These are phyloP conservation scores for Aquilaria agallochum DNA, from an alignment of 441 rosid species.

Conservation along the genomic window DNA sequence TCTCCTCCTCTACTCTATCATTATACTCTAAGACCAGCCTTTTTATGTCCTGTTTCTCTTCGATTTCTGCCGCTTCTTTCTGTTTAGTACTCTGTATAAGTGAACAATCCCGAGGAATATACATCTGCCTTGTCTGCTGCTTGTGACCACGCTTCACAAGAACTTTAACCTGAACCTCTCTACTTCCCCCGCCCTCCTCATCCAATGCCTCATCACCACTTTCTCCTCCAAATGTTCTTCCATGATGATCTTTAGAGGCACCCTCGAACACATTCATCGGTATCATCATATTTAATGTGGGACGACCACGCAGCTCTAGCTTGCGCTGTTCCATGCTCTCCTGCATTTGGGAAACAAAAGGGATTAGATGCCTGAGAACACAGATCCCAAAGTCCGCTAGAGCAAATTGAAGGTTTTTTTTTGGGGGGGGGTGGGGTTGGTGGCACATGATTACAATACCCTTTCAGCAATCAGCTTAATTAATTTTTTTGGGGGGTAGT, in stretches of 20 bases:
- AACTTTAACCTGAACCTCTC: conserved; percentile 94
- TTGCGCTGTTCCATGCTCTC: conserved; percentile 99
- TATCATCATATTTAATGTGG: conserved; percentile 81
- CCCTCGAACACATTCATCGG: conserved; percentile 97
- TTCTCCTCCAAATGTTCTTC: conserved; percentile 61
- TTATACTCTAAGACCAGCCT: conserved; percentile 95
- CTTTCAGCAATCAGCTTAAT: too few species aligned
- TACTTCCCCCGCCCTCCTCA: conserved; percentile 66
- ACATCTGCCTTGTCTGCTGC: conserved; percentile 96
- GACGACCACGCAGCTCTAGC: conserved; percentile 87
- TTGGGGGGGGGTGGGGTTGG: too few species aligned
- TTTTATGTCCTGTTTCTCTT: conserved; percentile 98
- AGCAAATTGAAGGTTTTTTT: too few species aligned
- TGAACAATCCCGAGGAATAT: conserved; percentile 81
- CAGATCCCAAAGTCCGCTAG: too few species aligned
- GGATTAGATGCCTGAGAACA: too few species aligned
- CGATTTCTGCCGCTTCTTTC: conserved; percentile 97
- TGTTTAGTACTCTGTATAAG: conserved; percentile 96
- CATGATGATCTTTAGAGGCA: conserved; percentile 78
- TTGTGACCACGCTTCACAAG: conserved; percentile 97
- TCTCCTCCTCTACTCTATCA: conserved; percentile 97
- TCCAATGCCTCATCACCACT: conserved; percentile 84
- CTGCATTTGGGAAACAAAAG: conserved; percentile 36
- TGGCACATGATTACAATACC: too few species aligned
- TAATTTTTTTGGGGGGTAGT: too few species aligned